These are phyloP conservation scores for Trametes coccinea DNA, from an alignment of 768 basidiomycete genomes.

Conservation along the genomic window DNA sequence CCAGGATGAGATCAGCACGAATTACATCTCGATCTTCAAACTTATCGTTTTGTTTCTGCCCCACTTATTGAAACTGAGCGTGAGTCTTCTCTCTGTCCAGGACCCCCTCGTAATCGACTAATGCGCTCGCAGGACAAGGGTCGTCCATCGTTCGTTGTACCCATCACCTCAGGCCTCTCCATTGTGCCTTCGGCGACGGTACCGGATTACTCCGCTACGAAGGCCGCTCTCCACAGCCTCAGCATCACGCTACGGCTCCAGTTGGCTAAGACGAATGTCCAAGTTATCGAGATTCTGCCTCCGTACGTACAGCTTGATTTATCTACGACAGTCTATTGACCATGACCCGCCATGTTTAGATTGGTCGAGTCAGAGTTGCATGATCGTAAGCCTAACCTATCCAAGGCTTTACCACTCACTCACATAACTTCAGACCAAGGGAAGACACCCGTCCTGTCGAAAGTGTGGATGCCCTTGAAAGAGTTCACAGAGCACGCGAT, in stretches of 20 bases:
- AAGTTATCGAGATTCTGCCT: slow-evolving; percentile 57
- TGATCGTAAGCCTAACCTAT: slow-evolving; percentile 43
- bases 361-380: slow-evolving; percentile 65
- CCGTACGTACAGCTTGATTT: slow-evolving; percentile 42
- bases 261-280: slow-evolving; percentile 49
- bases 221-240: slow-evolving; percentile 58
- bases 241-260: slow-evolving; percentile 47
- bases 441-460: slow-evolving; percentile 46
- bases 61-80: slow-evolving; percentile 55
- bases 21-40: slow-evolving; percentile 54
- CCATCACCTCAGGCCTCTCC: slow-evolving; percentile 55
- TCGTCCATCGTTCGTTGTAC: slow-evolving; percentile 48
- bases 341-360: slow-evolving; percentile 30
- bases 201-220: slow-evolving; percentile 55
- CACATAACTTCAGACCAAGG: slow-evolving; percentile 45
- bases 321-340: not conserved
- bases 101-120: not conserved
- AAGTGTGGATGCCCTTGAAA: slow-evolving; percentile 55
- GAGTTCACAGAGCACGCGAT: slow-evolving; percentile 44
- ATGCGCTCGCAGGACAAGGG: slow-evolving; percentile 40
- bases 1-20: slow-evolving; percentile 49
- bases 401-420: not conserved
- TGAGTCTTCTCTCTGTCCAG: slow-evolving; percentile 28
- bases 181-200: slow-evolving; percentile 45
- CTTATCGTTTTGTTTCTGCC: slow-evolving; percentile 51